Conservation (phyloP, 306 rosid genomes). For the Lathyrus sativus region DNA sequence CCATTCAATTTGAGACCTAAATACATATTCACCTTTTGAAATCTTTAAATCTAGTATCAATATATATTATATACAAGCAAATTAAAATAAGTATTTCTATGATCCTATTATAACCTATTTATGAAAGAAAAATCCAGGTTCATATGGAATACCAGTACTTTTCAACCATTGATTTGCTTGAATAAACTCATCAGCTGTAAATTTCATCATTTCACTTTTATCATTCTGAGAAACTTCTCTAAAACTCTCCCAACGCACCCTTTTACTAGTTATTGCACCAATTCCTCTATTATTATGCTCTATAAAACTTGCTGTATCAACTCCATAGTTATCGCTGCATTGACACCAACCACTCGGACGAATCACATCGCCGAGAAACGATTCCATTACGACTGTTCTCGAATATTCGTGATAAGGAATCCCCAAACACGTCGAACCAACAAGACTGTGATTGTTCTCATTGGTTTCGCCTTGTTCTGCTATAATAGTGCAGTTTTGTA, state of each 20-base stretch:
- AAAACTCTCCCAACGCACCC: slow-evolving; percentile 35
- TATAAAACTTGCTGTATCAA: slow-evolving; percentile 16
- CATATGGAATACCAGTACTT: slow-evolving; percentile 10
- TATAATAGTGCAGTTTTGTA: slow-evolving; percentile 34
- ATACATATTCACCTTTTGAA: too few species aligned
- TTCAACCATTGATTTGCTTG: slow-evolving; percentile 36
- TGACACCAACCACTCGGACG: slow-evolving; percentile 39
- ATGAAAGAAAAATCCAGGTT: background rate
- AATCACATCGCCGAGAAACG: slow-evolving; percentile 37
- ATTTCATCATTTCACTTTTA: background rate
- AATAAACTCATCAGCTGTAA: slow-evolving; percentile 35
- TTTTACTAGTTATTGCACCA: slow-evolving; percentile 8
- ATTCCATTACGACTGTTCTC: slow-evolving; percentile 44
- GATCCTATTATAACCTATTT: background rate
- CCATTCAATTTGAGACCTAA: too few species aligned
- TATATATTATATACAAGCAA: too few species aligned
- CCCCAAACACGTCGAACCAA: slow-evolving; percentile 16
- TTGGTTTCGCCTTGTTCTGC: background rate
- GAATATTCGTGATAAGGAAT: slow-evolving; percentile 17
- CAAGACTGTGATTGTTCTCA: background rate
- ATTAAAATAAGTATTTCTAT: too few species aligned
- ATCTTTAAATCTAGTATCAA: too few species aligned
- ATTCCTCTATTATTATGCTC: slow-evolving; percentile 41
- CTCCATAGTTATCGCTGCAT: slow-evolving; percentile 35
- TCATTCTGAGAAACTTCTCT: background rate